Conservation (phyloP, 2,329 filamentous ascomycete species). For the Aplosporella prunicola region DNA sequence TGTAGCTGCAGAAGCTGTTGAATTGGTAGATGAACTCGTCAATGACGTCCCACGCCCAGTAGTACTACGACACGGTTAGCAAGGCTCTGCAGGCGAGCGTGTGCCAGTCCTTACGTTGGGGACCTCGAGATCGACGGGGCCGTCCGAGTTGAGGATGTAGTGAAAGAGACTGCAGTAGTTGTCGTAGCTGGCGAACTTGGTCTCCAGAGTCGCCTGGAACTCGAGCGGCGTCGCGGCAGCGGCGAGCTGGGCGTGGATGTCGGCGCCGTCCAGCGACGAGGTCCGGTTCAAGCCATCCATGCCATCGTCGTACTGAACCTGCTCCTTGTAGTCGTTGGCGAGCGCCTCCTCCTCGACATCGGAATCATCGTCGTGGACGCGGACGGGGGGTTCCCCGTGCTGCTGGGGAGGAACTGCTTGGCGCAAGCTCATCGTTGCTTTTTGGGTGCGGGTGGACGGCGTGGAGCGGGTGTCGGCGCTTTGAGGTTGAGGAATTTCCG, state of each 20-base stretch:
- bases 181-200: conserved; percentile 98
- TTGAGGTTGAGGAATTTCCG: conserved; percentile 12
- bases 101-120: conserved; percentile 81
- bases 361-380: conserved; percentile 61
- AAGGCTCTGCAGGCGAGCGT: conserved; percentile 2
- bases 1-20: conserved; percentile 97
- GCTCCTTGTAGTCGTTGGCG: conserved; percentile 87
- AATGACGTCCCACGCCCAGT: conserved; percentile 99
- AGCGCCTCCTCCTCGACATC: conserved; percentile 95
- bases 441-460: conserved; percentile 1
- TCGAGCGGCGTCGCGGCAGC: conserved; percentile 92
- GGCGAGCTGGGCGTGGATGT: conserved; percentile 84
- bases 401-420: conserved; percentile 29
- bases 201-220: conserved; percentile 89
- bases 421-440: conserved; percentile 27
- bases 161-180: conserved; percentile 99
- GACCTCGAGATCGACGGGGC: conserved; percentile 93
- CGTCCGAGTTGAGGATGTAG: conserved; percentile 97
- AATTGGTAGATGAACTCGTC: conserved; percentile 99
- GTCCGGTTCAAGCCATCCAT: conserved; percentile 73
- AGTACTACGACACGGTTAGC: conserved; percentile 54
- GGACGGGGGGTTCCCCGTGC: conserved; percentile 30
- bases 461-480: conserved; percentile 9
- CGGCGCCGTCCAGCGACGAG: conserved; percentile 59
- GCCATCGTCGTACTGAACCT: conserved; percentile 86